phyloP scores from a whole-genome alignment of 2,329 filamentous ascomycete species.

The Cladosporium sp. region DNA sequence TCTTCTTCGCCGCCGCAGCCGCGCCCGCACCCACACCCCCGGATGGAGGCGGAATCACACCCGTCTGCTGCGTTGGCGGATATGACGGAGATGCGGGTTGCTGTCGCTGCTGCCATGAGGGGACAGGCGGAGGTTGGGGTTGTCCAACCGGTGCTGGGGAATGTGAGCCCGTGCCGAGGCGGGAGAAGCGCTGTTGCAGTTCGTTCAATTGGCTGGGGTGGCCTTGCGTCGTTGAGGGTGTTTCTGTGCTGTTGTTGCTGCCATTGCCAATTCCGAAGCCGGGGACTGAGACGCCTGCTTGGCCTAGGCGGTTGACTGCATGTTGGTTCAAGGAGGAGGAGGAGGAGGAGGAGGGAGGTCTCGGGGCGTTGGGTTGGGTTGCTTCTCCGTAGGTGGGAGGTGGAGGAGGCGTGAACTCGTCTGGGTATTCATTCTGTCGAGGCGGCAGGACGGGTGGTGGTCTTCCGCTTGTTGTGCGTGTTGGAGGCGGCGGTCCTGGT shows the following conservation, averaged over 20 bases:
- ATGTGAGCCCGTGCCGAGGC: conserved; percentile 34
- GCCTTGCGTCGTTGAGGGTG: conserved; percentile 19
- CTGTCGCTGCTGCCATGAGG: conserved; percentile 60
- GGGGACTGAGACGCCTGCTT: conserved; percentile 74
- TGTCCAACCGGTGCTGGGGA: conserved; percentile 8
- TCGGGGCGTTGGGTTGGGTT: conserved; percentile 24
- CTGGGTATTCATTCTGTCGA: conserved; percentile 53
- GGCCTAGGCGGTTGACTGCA: conserved; percentile 62
- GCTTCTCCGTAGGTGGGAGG: conserved; percentile 48
- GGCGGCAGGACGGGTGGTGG: conserved; percentile 68
- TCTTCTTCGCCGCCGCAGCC: conserved; percentile 41
- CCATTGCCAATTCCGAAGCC: conserved; percentile 65
- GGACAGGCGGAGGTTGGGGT: conserved; percentile 41
- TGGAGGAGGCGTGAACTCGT: conserved; percentile 41
- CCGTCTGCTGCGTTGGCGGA: conserved; percentile 43
- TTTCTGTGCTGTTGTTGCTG: conserved; percentile 22
- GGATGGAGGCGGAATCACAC: conserved; percentile 16
- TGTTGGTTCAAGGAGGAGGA: conserved; percentile 48
- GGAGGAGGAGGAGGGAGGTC: conserved; percentile 26
- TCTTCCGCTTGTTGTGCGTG: conserved; percentile 2
- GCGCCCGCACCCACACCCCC: conserved; percentile 24
- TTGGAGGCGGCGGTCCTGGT: conserved; percentile 9
- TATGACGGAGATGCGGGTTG: background rate
- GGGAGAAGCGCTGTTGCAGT: conserved; percentile 62
- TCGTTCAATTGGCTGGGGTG: conserved; percentile 54